phyloP scores from a whole-genome alignment of 352 stramenopile species.

The Elongisporangium undulatum region DNA sequence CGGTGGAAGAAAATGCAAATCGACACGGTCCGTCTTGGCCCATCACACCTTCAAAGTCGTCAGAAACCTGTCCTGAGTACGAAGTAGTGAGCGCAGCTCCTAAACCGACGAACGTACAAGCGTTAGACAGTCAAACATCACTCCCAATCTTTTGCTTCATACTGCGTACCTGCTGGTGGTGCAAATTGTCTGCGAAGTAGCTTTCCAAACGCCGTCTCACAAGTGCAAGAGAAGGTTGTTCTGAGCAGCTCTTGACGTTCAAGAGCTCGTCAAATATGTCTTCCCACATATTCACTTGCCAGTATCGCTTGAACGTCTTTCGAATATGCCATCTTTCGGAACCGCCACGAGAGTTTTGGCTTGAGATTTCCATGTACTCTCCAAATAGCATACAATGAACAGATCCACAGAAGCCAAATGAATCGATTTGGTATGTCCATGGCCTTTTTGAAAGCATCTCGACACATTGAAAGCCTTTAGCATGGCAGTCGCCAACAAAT shows the following conservation, averaged over 20 bases:
- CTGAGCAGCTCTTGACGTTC: constrained; percentile 60
- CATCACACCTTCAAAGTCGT: constrained; percentile 31
- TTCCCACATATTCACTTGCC: constrained; percentile 70
- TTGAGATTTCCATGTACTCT: constrained; percentile 76
- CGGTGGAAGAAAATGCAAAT: background rate
- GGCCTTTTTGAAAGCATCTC: constrained; percentile 75
- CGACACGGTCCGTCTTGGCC: background rate
- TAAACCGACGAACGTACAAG: constrained; percentile 12
- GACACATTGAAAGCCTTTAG: constrained; percentile 80
- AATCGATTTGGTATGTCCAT: constrained; percentile 85
- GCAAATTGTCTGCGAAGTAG: constrained; percentile 39
- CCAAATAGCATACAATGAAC: constrained; percentile 83
- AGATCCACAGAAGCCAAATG: constrained; percentile 74
- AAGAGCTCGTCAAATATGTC: constrained; percentile 63
- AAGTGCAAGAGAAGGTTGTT: constrained; percentile 54
- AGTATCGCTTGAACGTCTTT: constrained; percentile 76
- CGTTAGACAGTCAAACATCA: constrained; percentile 6
- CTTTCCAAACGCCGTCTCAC: constrained; percentile 44
- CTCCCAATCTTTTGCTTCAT: background rate
- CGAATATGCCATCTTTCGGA: constrained; percentile 34
- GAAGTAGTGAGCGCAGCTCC: constrained; percentile 51
- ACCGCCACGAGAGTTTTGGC: constrained; percentile 18
- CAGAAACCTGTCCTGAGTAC: constrained; percentile 49
- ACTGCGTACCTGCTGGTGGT: constrained; percentile 36
- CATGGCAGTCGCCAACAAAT: constrained; percentile 76